These are phyloP conservation scores for Ascochyta clinopodiicola DNA, from an alignment of 2,329 filamentous ascomycete genomes.

Conservation along the genomic window DNA sequence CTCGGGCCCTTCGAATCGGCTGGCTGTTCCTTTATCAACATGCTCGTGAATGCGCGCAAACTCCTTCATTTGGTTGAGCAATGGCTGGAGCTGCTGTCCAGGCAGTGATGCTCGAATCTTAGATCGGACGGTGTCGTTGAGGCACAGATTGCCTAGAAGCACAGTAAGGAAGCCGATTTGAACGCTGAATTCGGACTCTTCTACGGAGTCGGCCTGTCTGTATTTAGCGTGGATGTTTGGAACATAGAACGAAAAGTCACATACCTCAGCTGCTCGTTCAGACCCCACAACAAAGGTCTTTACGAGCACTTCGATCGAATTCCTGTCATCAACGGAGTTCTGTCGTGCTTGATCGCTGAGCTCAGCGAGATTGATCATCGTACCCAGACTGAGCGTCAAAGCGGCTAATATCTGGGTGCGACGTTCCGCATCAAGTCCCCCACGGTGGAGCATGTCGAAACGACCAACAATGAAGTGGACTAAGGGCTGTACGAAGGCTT, in stretches of 20 bases:
- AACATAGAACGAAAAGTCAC: conserved; percentile 30
- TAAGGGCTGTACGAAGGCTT: conserved; percentile 56
- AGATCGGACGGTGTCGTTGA: conserved; percentile 57
- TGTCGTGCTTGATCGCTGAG: conserved; percentile 67
- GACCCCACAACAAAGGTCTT: conserved; percentile 72
- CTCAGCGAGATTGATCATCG: conserved; percentile 87
- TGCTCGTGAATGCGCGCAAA: conserved; percentile 67
- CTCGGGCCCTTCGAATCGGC: conserved; percentile 55
- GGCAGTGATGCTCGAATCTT: conserved; percentile 54
- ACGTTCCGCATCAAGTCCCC: conserved; percentile 54
- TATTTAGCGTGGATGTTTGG: not conserved
- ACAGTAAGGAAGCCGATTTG: conserved; percentile 86
- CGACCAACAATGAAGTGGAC: conserved; percentile 35
- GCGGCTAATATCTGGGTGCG: conserved; percentile 67
- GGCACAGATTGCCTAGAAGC: conserved; percentile 79
- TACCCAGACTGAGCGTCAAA: conserved; percentile 78
- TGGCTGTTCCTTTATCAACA: conserved; percentile 55
- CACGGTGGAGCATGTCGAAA: conserved; percentile 31
- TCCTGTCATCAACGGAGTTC: conserved; percentile 42
- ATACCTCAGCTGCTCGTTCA: conserved; percentile 71
- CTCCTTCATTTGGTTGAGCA: conserved; percentile 66
- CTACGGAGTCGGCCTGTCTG: conserved; percentile 58
- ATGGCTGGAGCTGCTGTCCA: conserved; percentile 54
- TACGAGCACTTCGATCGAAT: conserved; percentile 66
- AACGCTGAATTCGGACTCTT: conserved; percentile 81